phyloP scores from a whole-genome alignment of 2,329 filamentous ascomycete species.

The Didymella pomorum region DNA sequence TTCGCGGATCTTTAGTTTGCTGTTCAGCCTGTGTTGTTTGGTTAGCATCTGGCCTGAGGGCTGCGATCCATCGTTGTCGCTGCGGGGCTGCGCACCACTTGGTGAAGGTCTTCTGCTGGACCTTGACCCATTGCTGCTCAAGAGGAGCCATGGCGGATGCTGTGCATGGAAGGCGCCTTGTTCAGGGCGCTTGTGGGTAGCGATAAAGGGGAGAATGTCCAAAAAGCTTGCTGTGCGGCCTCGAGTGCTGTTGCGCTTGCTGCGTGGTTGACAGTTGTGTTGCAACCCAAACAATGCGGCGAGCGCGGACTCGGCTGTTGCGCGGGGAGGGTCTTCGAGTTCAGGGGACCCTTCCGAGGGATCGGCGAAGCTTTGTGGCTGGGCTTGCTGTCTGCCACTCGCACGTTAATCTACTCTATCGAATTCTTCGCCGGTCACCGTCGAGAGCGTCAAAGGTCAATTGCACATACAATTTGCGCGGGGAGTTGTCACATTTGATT shows the following conservation, averaged over 20 bases:
- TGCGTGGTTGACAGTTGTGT: slow-evolving; percentile 35
- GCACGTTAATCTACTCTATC: slow-evolving; percentile 3
- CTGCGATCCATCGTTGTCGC: slow-evolving; percentile 13
- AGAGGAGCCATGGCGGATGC: slow-evolving; percentile 53
- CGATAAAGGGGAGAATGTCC: slow-evolving; percentile 29
- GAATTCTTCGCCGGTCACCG: slow-evolving; percentile 17
- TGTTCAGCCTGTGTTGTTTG: slow-evolving; percentile 77
- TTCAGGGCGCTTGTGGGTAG: slow-evolving; percentile 31
- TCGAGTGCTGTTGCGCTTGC: slow-evolving; percentile 24
- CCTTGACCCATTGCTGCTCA: slow-evolving; percentile 73
- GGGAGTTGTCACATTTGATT: slow-evolving; percentile 11
- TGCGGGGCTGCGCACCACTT: slow-evolving; percentile 74
- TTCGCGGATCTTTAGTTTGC: slow-evolving; percentile 81
- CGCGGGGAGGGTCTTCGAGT: slow-evolving; percentile 19
- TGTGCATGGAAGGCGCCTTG: slow-evolving; percentile 38
- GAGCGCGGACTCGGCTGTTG: slow-evolving; percentile 42
- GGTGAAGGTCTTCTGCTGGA: slow-evolving; percentile 98
- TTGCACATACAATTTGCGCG: slow-evolving; percentile 3
- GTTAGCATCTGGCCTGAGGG: slow-evolving; percentile 32
- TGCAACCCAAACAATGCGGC: slow-evolving; percentile 41
- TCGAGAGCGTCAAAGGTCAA: slow-evolving; percentile 7
- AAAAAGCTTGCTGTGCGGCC: slow-evolving; percentile 14
- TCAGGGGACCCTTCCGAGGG: slow-evolving; percentile 3
- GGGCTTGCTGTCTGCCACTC: slow-evolving; percentile 22
- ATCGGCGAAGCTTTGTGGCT: slow-evolving; percentile 22